Conservation (phyloP, 1,139 yeast genomes). For the Pichia sp. region DNA sequence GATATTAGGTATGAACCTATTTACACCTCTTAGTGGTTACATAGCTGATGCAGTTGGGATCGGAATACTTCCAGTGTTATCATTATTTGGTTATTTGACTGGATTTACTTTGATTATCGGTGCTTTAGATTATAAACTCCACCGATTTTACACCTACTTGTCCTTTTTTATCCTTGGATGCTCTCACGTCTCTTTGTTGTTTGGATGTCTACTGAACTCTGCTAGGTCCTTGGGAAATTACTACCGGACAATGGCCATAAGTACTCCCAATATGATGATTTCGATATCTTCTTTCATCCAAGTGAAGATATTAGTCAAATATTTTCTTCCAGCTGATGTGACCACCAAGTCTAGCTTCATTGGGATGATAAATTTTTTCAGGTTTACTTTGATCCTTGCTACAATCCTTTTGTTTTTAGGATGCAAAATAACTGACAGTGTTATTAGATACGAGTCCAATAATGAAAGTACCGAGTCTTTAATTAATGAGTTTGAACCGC, state of each 20-base stretch:
- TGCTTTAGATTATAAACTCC: slow-evolving; percentile 11
- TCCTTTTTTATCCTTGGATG: slow-evolving; percentile 27
- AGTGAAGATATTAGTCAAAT: slow-evolving; percentile 17
- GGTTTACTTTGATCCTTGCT: slow-evolving; percentile 14
- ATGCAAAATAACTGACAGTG: slow-evolving; percentile 24
- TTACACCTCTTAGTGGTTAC: slow-evolving; percentile 27
- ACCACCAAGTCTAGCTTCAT: slow-evolving; percentile 15
- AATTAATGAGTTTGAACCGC: slow-evolving; percentile 14
- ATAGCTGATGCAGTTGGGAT: slow-evolving; percentile 28
- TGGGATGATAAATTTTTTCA: slow-evolving; percentile 19
- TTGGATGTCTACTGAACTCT: slow-evolving; percentile 27
- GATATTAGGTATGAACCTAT: slow-evolving; percentile 25
- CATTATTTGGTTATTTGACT: slow-evolving; percentile 22
- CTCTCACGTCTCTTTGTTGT: slow-evolving; percentile 26
- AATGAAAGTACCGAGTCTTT: slow-evolving; percentile 18
- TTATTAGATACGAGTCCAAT: slow-evolving; percentile 21
- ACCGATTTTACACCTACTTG: slow-evolving; percentile 21
- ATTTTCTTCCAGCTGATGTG: slow-evolving; percentile 5
- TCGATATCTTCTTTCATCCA: slow-evolving; percentile 27
- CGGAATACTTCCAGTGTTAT: slow-evolving; percentile 25
- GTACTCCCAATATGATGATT: slow-evolving; percentile 29
- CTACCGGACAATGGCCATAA: slow-evolving; percentile 26
- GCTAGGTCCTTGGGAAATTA: slow-evolving; percentile 28
- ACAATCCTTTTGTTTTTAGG: slow-evolving; percentile 21
- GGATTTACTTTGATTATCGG: slow-evolving; percentile 22